These are phyloP conservation scores for Acer saccharum DNA, from an alignment of 345 rosid genomes.

Conservation along the genomic window DNA sequence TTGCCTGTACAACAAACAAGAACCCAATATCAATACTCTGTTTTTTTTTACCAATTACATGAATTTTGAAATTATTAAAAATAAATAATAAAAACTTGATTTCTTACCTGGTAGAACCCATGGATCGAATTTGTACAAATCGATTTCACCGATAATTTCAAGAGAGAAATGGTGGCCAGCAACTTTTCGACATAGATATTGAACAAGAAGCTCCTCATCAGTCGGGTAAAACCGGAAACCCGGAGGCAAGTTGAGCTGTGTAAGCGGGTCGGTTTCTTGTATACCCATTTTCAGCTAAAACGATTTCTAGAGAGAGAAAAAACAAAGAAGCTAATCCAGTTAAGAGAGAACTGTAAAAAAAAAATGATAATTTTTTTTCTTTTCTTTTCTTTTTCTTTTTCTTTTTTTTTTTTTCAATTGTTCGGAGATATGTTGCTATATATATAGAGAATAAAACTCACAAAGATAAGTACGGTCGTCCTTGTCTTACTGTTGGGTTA, in stretches of 20 bases:
- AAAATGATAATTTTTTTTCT: background rate
- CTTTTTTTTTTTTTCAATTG: background rate
- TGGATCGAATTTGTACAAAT: slow-evolving; percentile 90
- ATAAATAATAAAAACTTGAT: background rate
- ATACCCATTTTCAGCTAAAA: slow-evolving; percentile 54
- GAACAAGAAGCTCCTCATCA: slow-evolving; percentile 92
- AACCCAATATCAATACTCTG: background rate
- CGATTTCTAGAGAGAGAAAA: background rate
- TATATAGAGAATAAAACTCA: slow-evolving; percentile 31
- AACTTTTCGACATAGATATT: slow-evolving; percentile 78
- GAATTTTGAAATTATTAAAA: background rate
- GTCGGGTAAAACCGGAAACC: slow-evolving; percentile 97
- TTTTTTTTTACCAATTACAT: background rate
- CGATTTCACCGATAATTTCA: slow-evolving; percentile 78
- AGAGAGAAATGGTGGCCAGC: slow-evolving; percentile 77
- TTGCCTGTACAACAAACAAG: slow-evolving; percentile 47
- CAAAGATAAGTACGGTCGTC: slow-evolving; percentile 76
- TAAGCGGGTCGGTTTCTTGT: slow-evolving; percentile 62
- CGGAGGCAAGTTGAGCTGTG: slow-evolving; percentile 89
- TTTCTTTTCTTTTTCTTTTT: background rate
- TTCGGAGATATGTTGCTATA: background rate
- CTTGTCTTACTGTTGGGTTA: slow-evolving; percentile 39
- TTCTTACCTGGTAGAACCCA: slow-evolving; percentile 83
- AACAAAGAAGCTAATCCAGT: background rate
- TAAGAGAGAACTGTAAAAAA: background rate